Evolutionary conservation across 768 basidiomycete species (phyloP).

Genomic region (Leccinum subtestaceum): DNA sequence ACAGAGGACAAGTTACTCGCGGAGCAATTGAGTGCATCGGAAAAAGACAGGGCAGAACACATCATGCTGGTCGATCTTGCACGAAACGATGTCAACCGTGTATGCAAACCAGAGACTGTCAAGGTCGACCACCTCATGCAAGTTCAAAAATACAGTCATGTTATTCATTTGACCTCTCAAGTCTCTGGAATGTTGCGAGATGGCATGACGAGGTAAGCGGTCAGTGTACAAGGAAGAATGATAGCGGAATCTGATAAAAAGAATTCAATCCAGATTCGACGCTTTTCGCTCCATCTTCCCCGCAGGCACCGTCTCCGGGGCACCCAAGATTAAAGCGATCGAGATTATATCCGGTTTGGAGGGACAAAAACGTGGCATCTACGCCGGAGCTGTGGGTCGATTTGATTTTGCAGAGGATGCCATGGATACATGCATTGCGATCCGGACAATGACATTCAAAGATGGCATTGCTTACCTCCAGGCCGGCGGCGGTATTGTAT

Average conservation of each 20-base stretch:
- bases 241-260: constrained; percentile 3
- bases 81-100: constrained; percentile 96
- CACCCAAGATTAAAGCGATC: constrained; percentile 98
- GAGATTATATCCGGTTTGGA: constrained; percentile 88
- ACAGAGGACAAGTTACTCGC: constrained; percentile 89
- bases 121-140: constrained; percentile 94
- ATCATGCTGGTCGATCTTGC: constrained; percentile 99
- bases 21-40: constrained; percentile 70
- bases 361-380: constrained; percentile 86
- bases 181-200: constrained; percentile 84
- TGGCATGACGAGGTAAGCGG: constrained; percentile 70
- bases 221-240: constrained; percentile 8
- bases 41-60: constrained; percentile 96
- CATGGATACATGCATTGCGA: constrained; percentile 99
- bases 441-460: constrained; percentile 97
- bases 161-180: constrained; percentile 95
- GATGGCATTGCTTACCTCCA: constrained; percentile 88
- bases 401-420: constrained; percentile 94
- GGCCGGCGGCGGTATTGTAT: constrained; percentile 96
- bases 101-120: constrained; percentile 92
- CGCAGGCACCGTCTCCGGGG: constrained; percentile 97
- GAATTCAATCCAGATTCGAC: constrained; percentile 65
- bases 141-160: constrained; percentile 95
- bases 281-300: constrained; percentile 99
- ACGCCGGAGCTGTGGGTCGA: constrained; percentile 96